Base-by-base conservation (phyloP, 2,329 filamentous ascomycete genomes). In the Myriangium duriaei region DNA sequence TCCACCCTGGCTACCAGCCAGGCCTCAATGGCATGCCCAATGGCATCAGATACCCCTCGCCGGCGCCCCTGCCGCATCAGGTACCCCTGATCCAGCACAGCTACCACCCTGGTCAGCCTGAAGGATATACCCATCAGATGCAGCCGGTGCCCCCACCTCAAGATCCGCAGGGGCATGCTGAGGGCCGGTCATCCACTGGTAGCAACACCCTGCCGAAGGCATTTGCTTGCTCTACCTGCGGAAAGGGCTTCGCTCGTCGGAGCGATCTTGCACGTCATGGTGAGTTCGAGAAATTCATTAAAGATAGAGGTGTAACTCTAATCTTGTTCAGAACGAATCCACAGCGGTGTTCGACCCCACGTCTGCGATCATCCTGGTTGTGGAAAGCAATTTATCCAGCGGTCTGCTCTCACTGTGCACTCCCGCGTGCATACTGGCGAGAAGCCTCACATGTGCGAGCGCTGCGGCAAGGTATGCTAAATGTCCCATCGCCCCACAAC, bases 361-460 rank as follows among this genome's bases (percentile, higher is more conserved):
- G 80, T 88, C 34, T 98, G 91, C 62, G 87, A 95, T 51, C 84
- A 76, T 56, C 80, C 80, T 29, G 77, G 76, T 37, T 98, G 91
- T 58, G 83, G 83, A 47, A 98, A 96, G 62, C 83, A 88, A 55
- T 98, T 98, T 57, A 98, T 98, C 50, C 91, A 98, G 60, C 75
- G 91, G 40, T 95, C 87, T 17, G 91, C 91, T 14, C 65, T 98
- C 57, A 98, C 91, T 1, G 91, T 98, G 5, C 91, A 96, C 60
- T 79, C 83, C 54, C 81, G 91, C 50, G 87, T 95, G 13, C 91
- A 98, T 60, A 96, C 91, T 2, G 91, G 91, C 47, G 91, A 96
- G 65, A 98, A 98, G 63, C 91, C 91, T 35, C 91, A 98, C 53
- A 88, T 91, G 76, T 98, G 91, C 57, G 91, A 95, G 62, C 77